Conservation (phyloP, 139 green algal genomes). For the Tetraselmis striata region DNA sequence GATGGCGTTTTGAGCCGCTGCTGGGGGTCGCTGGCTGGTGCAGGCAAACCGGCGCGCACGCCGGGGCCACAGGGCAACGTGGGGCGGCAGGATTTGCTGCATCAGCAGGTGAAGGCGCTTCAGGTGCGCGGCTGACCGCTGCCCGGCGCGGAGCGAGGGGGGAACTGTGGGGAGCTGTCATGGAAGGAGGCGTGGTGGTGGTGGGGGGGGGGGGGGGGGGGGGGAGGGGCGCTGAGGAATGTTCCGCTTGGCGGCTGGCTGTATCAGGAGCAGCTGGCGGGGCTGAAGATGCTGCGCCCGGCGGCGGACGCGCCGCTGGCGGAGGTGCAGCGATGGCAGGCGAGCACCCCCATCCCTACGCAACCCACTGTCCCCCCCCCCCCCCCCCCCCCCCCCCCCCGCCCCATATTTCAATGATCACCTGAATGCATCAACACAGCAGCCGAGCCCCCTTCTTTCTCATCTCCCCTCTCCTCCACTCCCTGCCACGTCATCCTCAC, state of each 20-base stretch:
- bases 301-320: background rate
- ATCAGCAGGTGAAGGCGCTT: background rate
- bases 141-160: background rate
- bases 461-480: background rate
- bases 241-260: too few species aligned
- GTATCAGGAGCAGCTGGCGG: background rate
- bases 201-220: too few species aligned
- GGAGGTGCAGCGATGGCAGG: background rate
- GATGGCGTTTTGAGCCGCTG: too few species aligned
- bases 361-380: too few species aligned
- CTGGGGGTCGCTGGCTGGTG: too few species aligned
- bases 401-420: background rate
- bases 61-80: too few species aligned
- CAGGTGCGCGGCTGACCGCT: background rate
- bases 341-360: background rate
- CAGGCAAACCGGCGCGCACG: too few species aligned
- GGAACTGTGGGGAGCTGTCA: background rate
- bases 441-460: background rate
- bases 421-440: background rate
- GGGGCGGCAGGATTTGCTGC: background rate
- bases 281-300: background rate
- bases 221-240: too few species aligned
- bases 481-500: background rate
- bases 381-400: too few species aligned
- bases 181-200: background rate